phyloP scores from a whole-genome alignment of 1,139 yeast species.

The Arxiozyma slooffiae region DNA sequence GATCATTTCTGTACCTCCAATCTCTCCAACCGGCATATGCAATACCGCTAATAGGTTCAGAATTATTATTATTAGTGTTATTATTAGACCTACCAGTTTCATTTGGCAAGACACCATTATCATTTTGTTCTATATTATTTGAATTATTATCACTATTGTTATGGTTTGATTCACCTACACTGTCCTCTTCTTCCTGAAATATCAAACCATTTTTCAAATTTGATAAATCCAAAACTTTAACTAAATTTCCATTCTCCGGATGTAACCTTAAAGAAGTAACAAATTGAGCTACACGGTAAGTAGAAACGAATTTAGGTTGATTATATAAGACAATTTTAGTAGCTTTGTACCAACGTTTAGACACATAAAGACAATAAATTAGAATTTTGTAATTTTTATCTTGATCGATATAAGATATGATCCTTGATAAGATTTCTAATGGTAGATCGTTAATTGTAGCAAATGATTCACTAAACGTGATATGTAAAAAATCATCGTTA shows the following conservation, averaged over 20 bases:
- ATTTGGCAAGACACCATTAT: not conserved
- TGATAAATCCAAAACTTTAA: slow-evolving; percentile 51
- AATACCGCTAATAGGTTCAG: slow-evolving; percentile 18
- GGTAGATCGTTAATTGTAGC: slow-evolving; percentile 23
- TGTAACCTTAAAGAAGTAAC: slow-evolving; percentile 52
- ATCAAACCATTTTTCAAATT: slow-evolving; percentile 38
- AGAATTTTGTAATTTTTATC: slow-evolving; percentile 7
- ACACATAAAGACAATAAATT: slow-evolving; percentile 41
- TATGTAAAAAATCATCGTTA: slow-evolving; percentile 3
- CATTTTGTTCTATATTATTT: slow-evolving; percentile 10
- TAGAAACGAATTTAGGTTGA: slow-evolving; percentile 48
- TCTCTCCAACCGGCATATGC: slow-evolving; percentile 77
- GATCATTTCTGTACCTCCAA: slow-evolving; percentile 69
- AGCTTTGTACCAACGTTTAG: slow-evolving; percentile 41
- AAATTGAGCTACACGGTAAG: slow-evolving; percentile 71
- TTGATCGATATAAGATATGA: slow-evolving; percentile 11
- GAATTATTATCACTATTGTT: slow-evolving; percentile 16
- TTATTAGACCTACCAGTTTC: not conserved
- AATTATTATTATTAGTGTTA: not conserved
- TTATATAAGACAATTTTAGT: slow-evolving; percentile 48
- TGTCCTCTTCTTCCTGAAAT: slow-evolving; percentile 21
- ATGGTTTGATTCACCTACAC: slow-evolving; percentile 21
- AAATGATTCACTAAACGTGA: slow-evolving; percentile 6
- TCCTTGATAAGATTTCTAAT: slow-evolving; percentile 22
- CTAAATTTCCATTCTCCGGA: slow-evolving; percentile 46